A percentile compares a stretch with the other conserved stretches of the same genome.
These are phyloP conservation scores for Rugonectria rugulosa DNA, from an alignment of 2,329 filamentous ascomycete species.

Conservation along the genomic window DNA sequence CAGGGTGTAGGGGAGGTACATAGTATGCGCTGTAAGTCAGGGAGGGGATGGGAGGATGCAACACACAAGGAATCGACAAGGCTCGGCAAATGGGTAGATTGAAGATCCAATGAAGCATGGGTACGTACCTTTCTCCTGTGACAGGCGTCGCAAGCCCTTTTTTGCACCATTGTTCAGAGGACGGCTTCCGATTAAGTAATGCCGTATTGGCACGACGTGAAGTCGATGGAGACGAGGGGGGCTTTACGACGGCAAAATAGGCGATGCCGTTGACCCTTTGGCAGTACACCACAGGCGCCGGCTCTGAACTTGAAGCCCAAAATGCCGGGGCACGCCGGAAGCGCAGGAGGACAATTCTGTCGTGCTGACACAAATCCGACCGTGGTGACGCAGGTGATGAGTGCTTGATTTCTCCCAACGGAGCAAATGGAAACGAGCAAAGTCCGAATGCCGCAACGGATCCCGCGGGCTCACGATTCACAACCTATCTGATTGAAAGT, in stretches of 20 bases:
- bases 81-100: neutral
- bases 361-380: neutral
- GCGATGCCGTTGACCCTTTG: neutral
- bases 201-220: slow-evolving; percentile 1
- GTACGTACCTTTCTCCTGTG: slow-evolving; percentile 19
- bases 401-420: too few relatives aligned
- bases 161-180: slow-evolving; percentile 16
- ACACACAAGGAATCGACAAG: neutral
- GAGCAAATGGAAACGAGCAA: slow-evolving; percentile 3
- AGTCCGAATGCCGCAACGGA: slow-evolving; percentile 14
- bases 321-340: neutral
- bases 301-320: neutral
- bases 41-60: too few relatives aligned
- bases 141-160: slow-evolving; percentile 19
- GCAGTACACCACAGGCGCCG: neutral
- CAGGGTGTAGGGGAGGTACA: neutral
- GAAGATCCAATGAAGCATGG: neutral
- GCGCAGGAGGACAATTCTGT: neutral
- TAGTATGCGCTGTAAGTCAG: too few relatives aligned
- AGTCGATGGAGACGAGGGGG: neutral
- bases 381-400: too few relatives aligned
- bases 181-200: slow-evolving; percentile 15
- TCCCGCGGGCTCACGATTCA: neutral
- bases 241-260: slow-evolving; percentile 2
- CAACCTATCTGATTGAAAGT: neutral